A percentile compares a stretch with the other conserved stretches of the same genome.
Evolutionary conservation across 305 asterid species (phyloP).

Genomic region (Euphrasia arctica): DNA sequence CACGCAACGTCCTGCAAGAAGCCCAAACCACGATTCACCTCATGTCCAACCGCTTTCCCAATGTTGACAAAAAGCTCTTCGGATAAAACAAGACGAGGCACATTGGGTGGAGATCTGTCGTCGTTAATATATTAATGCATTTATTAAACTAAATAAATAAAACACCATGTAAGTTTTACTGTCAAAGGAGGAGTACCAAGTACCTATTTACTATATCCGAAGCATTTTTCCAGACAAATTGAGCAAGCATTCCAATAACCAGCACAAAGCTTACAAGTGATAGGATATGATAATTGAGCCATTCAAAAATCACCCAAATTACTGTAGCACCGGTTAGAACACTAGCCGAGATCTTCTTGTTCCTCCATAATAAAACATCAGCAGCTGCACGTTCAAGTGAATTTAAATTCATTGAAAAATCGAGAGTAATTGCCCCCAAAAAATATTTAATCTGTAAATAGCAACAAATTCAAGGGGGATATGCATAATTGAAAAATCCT

Average conservation of each 20-base stretch:
- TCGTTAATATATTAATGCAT: conserved; percentile 20
- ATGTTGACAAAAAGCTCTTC: conserved; percentile 49
- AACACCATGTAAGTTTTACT: neutral
- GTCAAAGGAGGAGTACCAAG: neutral
- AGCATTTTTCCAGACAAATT: conserved; percentile 63
- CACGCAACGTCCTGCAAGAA: conserved; percentile 65
- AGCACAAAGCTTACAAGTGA: conserved; percentile 56
- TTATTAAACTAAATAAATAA: neutral
- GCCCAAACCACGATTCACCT: conserved; percentile 51
- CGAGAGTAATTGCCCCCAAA: no score
- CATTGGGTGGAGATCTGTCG: conserved; percentile 46
- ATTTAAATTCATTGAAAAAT: no score
- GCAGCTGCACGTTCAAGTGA: conserved; percentile 51
- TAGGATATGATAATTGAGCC: conserved; percentile 79
- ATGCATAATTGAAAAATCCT: conserved; percentile 17
- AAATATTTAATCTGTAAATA: no score
- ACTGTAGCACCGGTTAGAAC: conserved; percentile 58
- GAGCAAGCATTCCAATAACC: conserved; percentile 52
- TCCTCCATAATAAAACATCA: conserved; percentile 80
- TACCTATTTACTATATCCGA: conserved; percentile 54
- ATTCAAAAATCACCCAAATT: conserved; percentile 81
- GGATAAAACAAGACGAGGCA: conserved; percentile 59
- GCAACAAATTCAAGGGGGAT: neutral
- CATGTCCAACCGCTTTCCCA: conserved; percentile 50
- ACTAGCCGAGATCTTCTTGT: conserved; percentile 80